A percentile compares a stretch with the other conserved stretches of the same genome.
phyloP scores from a whole-genome alignment of 768 basidiomycete genomes.

The Ephemerocybe angulata region DNA sequence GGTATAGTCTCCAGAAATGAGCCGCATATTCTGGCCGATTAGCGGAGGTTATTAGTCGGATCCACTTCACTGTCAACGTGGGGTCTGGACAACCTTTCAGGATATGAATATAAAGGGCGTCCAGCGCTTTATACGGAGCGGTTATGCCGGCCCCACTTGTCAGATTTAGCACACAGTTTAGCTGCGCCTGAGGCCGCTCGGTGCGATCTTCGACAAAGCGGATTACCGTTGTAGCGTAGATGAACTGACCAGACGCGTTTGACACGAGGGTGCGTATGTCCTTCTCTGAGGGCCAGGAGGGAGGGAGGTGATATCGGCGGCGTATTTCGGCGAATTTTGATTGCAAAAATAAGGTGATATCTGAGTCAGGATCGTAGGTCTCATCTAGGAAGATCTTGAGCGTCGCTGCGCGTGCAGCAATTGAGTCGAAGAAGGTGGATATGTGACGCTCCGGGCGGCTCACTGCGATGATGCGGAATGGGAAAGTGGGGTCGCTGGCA shows the following conservation, averaged over 20 bases:
- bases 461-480: not conserved
- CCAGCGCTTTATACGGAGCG: not conserved
- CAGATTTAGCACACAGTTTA: conserved; percentile 1
- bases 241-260: conserved; percentile 14
- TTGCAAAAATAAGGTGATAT: not conserved
- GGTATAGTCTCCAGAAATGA: not conserved
- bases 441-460: conserved; percentile 5
- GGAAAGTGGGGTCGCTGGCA: not conserved
- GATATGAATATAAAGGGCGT: conserved; percentile 8
- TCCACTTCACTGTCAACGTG: not conserved
- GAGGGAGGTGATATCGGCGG: conserved; percentile 2
- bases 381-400: not conserved
- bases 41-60: not conserved
- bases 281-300: not conserved
- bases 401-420: not conserved
- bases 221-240: conserved; percentile 14
- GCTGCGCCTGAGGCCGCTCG: conserved; percentile 6
- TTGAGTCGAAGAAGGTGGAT: not conserved
- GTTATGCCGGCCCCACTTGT: not conserved
- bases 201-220: conserved; percentile 7
- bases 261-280: not conserved
- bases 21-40: not conserved
- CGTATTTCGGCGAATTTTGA: not conserved
- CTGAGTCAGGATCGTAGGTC: not conserved
- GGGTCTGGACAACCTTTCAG: not conserved